Percentiles rank a stretch among this genome's conserved stretches.
Conservation (phyloP, 192 early-diverging fungal genomes). For the Coemansia nantahalensis region DNA sequence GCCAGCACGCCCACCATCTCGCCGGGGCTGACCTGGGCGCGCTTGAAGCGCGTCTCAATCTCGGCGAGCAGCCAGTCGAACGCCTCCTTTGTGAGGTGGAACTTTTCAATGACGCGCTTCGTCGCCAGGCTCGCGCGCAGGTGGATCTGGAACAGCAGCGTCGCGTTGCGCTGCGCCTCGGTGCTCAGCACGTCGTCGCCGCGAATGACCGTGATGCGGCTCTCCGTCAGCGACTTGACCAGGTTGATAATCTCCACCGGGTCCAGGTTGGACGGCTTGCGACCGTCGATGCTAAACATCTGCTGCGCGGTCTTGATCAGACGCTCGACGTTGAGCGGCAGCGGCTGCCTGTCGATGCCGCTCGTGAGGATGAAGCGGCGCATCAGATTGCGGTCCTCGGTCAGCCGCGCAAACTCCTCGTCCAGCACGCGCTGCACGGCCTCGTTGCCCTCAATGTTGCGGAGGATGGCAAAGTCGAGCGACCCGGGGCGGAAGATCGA, state of each 20-base stretch:
- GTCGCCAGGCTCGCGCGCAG: conserved; percentile 78
- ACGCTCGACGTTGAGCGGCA: conserved; percentile 88
- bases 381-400: conserved; percentile 70
- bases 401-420: conserved; percentile 75
- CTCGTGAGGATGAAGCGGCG: conserved; percentile 78
- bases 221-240: conserved; percentile 69
- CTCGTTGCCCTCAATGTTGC: conserved; percentile 74
- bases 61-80: conserved; percentile 96
- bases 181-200: conserved; percentile 83
- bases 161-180: conserved; percentile 92
- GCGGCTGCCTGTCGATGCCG: conserved; percentile 73
- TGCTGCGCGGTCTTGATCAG: conserved; percentile 90
- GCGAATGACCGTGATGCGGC: conserved; percentile 71
- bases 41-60: conserved; percentile 88
- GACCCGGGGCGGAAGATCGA: conserved; percentile 64
- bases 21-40: conserved; percentile 86
- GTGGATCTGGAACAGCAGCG: conserved; percentile 86
- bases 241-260: conserved; percentile 76
- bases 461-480: conserved; percentile 69
- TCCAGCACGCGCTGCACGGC: conserved; percentile 71
- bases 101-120: conserved; percentile 87
- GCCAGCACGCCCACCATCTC: no score
- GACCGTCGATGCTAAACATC: conserved; percentile 79
- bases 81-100: conserved; percentile 78
- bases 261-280: conserved; percentile 81